These are phyloP conservation scores for Taphrina populina DNA, from an alignment of 1,139 yeast genomes.

Conservation along the genomic window DNA sequence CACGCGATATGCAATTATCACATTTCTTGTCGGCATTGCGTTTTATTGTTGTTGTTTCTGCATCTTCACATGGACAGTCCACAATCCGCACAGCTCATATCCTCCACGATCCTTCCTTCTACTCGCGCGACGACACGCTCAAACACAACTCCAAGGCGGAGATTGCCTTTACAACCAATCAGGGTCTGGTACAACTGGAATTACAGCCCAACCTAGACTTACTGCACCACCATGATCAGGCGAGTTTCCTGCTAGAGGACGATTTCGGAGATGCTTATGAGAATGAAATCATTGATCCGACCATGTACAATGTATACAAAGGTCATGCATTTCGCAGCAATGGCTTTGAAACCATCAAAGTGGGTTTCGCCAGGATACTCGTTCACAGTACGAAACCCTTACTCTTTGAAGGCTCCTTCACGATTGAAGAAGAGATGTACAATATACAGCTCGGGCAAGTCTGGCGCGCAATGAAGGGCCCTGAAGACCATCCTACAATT, in stretches of 20 bases:
- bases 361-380: slow-evolving; percentile 20
- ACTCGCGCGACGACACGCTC: slow-evolving; percentile 1
- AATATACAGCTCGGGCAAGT: slow-evolving; percentile 29
- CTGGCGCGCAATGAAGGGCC: slow-evolving; percentile 8
- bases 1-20: too few species aligned
- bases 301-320: slow-evolving; percentile 20
- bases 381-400: slow-evolving; percentile 16
- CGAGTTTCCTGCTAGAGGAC: slow-evolving; percentile 10
- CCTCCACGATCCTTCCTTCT: slow-evolving; percentile 4
- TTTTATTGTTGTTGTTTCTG: too few species aligned
- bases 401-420: slow-evolving; percentile 37
- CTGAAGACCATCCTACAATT: slow-evolving; percentile 7
- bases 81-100: neutral
- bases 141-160: slow-evolving; percentile 10
- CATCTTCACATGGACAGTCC: too few species aligned
- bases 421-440: slow-evolving; percentile 28
- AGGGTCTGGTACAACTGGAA: slow-evolving; percentile 14
- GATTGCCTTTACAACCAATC: slow-evolving; percentile 9
- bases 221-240: slow-evolving; percentile 1
- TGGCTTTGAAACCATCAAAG: slow-evolving; percentile 4
- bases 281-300: slow-evolving; percentile 1
- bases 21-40: too few species aligned
- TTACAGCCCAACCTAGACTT: slow-evolving; percentile 11
- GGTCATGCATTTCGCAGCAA: slow-evolving; percentile 10
- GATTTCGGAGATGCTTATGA: slow-evolving; percentile 3